Evolutionary conservation across 345 rosid species (phyloP).

Genomic region (Salix udensis): DNA sequence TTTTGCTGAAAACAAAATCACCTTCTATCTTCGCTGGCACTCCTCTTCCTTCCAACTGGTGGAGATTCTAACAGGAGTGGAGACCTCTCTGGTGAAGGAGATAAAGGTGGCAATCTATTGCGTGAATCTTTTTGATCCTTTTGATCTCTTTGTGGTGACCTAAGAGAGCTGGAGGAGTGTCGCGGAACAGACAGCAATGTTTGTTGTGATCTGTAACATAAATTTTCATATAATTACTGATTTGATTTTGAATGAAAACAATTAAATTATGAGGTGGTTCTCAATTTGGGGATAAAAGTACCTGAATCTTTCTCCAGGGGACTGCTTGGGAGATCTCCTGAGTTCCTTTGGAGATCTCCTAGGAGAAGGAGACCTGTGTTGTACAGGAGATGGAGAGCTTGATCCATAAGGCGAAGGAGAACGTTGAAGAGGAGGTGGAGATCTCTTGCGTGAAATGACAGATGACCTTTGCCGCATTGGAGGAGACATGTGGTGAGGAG

Average conservation of each 20-base stretch:
- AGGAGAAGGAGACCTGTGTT: conserved; percentile 41
- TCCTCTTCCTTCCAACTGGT: conserved; percentile 16
- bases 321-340: conserved; percentile 39
- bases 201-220: conserved; percentile 21
- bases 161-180: conserved; percentile 16
- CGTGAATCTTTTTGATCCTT: conserved; percentile 20
- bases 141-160: conserved; percentile 15
- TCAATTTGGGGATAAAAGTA: conserved; percentile 19
- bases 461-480: conserved; percentile 35
- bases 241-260: background rate
- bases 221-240: background rate
- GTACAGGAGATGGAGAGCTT: conserved; percentile 49
- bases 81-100: conserved; percentile 32
- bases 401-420: conserved; percentile 38
- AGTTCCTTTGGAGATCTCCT: conserved; percentile 30
- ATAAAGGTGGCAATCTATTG: conserved; percentile 11
- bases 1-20: conserved; percentile 5
- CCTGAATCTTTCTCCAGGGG: conserved; percentile 50
- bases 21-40: conserved; percentile 36
- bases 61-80: conserved; percentile 23
- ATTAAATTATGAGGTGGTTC: background rate
- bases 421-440: conserved; percentile 37
- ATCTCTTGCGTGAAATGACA: conserved; percentile 31
- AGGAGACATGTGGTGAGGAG: conserved; percentile 25
- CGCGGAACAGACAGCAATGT: conserved; percentile 19